These are phyloP conservation scores for Phytophthora podocarpi DNA, from an alignment of 352 stramenopile genomes.

Conservation along the genomic window DNA sequence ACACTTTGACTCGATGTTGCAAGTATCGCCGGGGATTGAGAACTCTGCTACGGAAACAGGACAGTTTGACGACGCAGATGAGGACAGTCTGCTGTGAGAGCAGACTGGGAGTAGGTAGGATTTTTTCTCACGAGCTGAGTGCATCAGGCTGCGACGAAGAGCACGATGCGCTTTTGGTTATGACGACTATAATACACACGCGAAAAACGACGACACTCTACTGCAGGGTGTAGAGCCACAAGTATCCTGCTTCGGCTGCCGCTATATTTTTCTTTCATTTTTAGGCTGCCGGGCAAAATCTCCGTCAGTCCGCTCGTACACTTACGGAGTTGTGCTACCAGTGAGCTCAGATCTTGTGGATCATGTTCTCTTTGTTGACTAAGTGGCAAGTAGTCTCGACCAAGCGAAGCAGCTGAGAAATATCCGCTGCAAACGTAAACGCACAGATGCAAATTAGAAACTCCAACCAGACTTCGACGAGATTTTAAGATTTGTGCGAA, in stretches of 20 bases:
- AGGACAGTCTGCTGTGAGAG: conserved; percentile 57
- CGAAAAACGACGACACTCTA: not conserved
- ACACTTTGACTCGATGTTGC: conserved; percentile 74
- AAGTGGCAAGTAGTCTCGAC: conserved; percentile 98
- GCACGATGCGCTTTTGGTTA: not conserved
- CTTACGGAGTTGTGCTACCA: conserved; percentile 12
- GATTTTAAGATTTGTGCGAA: not conserved
- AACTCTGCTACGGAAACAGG: conserved; percentile 41
- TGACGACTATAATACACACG: conserved; percentile 3
- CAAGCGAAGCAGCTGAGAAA: conserved; percentile 95
- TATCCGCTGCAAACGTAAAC: conserved; percentile 72
- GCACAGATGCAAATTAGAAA: conserved; percentile 9
- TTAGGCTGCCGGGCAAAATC: conserved; percentile 16
- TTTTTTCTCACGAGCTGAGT: too few relatives aligned
- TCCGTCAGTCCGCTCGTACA: conserved; percentile 5
- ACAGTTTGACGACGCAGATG: conserved; percentile 85
- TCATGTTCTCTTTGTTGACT: conserved; percentile 99
- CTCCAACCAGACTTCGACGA: not conserved
- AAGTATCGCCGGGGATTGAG: conserved; percentile 58
- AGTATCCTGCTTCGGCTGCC: conserved; percentile 12
- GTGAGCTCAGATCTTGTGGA: conserved; percentile 88
- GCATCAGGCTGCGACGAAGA: not conserved
- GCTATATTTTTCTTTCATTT: conserved; percentile 27
- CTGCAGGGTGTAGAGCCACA: conserved; percentile 2
- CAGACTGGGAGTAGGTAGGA: conserved; percentile 25